A percentile compares a stretch with the other conserved stretches of the same genome.
These are phyloP conservation scores for Alternaria brassicicola DNA, from an alignment of 2,329 filamentous ascomycete genomes.

Conservation along the genomic window DNA sequence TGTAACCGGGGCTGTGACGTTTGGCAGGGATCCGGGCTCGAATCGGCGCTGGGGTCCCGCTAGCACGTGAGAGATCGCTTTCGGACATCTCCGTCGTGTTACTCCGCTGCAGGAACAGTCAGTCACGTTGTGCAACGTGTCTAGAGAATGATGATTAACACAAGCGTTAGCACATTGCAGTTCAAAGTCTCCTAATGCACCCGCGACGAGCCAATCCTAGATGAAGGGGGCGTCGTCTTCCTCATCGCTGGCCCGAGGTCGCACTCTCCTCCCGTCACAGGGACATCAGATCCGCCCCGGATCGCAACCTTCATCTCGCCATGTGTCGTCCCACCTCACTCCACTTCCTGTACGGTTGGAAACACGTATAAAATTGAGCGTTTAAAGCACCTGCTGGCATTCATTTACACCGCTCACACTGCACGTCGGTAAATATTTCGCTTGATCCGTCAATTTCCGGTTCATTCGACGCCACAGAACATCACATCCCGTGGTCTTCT, in stretches of 20 bases:
- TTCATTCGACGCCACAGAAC: conserved; percentile 7
- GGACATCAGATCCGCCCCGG: conserved; percentile 9
- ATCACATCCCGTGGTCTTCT: background rate
- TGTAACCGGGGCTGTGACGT: conserved; percentile 20
- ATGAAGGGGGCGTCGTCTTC: background rate
- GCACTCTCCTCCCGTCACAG: conserved; percentile 10
- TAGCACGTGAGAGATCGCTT: conserved; percentile 19
- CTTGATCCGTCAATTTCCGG: conserved; percentile 21
- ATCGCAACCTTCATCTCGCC: conserved; percentile 9
- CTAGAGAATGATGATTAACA: background rate
- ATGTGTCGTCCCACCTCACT: conserved; percentile 41
- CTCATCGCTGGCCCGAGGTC: background rate
- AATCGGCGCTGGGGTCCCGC: background rate
- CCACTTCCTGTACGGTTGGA: conserved; percentile 30
- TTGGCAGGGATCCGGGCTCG: conserved; percentile 24
- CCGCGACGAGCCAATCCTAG: background rate
- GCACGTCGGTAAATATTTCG: conserved; percentile 11
- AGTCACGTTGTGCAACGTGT: conserved; percentile 6
- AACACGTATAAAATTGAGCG: conserved; percentile 40
- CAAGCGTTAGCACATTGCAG: background rate
- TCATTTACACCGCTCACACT: conserved; percentile 36
- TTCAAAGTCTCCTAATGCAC: background rate
- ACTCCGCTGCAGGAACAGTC: conserved; percentile 20
- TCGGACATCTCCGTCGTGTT: conserved; percentile 7
- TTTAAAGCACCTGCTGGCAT: conserved; percentile 24